These are phyloP conservation scores for Dioszegia crocea DNA, from an alignment of 768 basidiomycete genomes.

Conservation along the genomic window DNA sequence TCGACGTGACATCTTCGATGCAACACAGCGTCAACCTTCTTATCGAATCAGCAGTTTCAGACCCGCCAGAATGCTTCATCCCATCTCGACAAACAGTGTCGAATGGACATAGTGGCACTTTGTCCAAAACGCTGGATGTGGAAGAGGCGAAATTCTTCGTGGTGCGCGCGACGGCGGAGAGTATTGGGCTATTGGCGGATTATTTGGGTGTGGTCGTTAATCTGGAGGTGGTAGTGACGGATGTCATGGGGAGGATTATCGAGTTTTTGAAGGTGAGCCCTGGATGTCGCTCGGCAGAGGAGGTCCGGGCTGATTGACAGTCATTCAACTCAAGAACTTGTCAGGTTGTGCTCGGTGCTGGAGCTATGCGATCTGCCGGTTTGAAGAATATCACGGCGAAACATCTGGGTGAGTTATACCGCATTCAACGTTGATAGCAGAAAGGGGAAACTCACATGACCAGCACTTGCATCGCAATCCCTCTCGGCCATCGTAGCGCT, in stretches of 20 bases:
- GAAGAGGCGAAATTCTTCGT: constrained; percentile 81
- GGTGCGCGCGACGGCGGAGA: constrained; percentile 77
- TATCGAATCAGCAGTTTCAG: constrained; percentile 73
- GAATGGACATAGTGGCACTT: constrained; percentile 38
- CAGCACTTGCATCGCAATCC: constrained; percentile 92
- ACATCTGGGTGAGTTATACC: constrained; percentile 67
- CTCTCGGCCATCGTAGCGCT: constrained; percentile 89
- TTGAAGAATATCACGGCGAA: constrained; percentile 97
- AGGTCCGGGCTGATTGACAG: constrained; percentile 32
- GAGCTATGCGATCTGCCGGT: constrained; percentile 97
- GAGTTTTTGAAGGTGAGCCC: constrained; percentile 74
- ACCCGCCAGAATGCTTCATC: constrained; percentile 67
- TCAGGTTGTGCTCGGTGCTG: constrained; percentile 95
- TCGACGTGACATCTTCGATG: constrained; percentile 63
- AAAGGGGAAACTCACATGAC: constrained; percentile 6
- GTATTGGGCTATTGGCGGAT: constrained; percentile 67
- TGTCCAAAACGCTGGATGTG: constrained; percentile 52
- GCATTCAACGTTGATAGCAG: background rate
- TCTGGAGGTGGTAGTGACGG: constrained; percentile 80
- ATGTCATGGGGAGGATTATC: constrained; percentile 88
- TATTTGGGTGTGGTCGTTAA: constrained; percentile 86
- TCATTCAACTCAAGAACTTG: constrained; percentile 97
- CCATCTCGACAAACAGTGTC: constrained; percentile 14
- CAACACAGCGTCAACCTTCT: constrained; percentile 72
- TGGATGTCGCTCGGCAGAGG: background rate